A percentile compares a stretch with the other conserved stretches of the same genome.
Conservation (phyloP, 805 yeast genomes). For the Starmerella vaccinii region DNA sequence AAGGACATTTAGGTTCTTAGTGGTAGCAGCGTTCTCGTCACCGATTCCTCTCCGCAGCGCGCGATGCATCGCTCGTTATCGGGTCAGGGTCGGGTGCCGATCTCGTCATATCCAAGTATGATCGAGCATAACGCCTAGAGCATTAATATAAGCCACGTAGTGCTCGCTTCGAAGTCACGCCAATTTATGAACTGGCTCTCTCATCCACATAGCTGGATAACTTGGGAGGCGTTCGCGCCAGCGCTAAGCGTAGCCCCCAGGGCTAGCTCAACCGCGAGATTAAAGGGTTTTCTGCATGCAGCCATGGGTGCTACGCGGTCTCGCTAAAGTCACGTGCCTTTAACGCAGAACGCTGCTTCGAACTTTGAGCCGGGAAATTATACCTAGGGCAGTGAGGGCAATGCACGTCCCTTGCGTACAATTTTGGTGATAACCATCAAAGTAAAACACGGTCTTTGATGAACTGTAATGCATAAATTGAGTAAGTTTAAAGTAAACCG, state of each 20-base stretch:
- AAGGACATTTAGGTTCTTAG: not conserved
- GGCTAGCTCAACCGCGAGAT: not conserved
- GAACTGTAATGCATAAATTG: too few relatives aligned
- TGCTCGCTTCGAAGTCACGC: too few relatives aligned
- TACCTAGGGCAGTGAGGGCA: not conserved
- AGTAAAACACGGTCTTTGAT: too few relatives aligned
- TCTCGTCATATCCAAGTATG: not conserved
- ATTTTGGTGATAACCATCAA: too few relatives aligned
- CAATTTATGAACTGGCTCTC: too few relatives aligned
- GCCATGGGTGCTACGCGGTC: not conserved
- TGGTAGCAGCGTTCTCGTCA: slow-evolving; percentile 5
- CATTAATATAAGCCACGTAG: too few relatives aligned
- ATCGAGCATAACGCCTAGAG: too few relatives aligned
- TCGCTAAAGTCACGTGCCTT: not conserved
- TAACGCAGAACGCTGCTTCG: not conserved
- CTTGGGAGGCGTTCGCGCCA: too few relatives aligned
- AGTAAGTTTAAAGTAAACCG: too few relatives aligned
- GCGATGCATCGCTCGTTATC: not conserved
- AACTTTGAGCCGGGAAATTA: not conserved
- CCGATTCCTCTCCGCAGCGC: not conserved
- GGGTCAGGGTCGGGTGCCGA: slow-evolving; percentile 1
- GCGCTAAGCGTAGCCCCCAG: not conserved
- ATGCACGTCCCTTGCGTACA: not conserved
- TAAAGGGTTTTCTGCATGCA: not conserved
- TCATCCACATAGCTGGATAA: too few relatives aligned